These are phyloP conservation scores for Porcisia hertigi DNA, from an alignment of 208 protist species.

Conservation along the genomic window DNA sequence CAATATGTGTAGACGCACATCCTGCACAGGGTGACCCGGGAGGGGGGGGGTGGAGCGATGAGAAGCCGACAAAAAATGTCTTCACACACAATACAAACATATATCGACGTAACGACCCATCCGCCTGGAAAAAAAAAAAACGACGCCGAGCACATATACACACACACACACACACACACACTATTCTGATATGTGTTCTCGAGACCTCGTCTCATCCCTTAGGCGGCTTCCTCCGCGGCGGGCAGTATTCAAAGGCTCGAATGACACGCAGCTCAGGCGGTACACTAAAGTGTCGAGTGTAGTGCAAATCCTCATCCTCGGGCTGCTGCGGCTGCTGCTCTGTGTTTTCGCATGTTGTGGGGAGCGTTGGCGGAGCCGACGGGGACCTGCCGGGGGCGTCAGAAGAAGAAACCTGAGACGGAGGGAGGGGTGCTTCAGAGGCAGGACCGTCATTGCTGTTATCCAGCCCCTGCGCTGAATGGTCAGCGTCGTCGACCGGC, in stretches of 20 bases:
- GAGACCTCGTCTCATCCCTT: not conserved
- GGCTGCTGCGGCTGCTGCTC: not conserved
- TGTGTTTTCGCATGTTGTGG: not conserved
- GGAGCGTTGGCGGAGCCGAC: not conserved
- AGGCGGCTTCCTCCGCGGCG: constrained; percentile 24
- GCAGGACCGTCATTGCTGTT: constrained; percentile 7
- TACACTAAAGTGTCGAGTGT: constrained; percentile 36
- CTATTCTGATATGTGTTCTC: not conserved
- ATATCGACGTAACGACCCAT: too few relatives aligned
- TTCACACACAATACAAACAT: too few relatives aligned
- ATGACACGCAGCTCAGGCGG: constrained; percentile 55
- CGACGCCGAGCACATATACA: not conserved
- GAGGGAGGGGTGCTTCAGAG: not conserved
- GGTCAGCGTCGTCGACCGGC: not conserved
- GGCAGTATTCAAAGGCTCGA: constrained; percentile 64
- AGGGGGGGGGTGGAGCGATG: too few relatives aligned
- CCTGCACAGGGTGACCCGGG: too few relatives aligned
- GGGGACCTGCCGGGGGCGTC: not conserved
- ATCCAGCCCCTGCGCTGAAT: not conserved
- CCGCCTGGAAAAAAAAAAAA: not conserved
- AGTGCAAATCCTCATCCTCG: constrained; percentile 28
- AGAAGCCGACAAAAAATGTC: too few relatives aligned
- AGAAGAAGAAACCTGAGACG: not conserved
- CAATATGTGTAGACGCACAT: too few relatives aligned
- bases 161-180: not conserved